Evolutionary conservation across 495 filamentous ascomycete species (phyloP).

Genomic region (Penicillium longicatenatum): DNA sequence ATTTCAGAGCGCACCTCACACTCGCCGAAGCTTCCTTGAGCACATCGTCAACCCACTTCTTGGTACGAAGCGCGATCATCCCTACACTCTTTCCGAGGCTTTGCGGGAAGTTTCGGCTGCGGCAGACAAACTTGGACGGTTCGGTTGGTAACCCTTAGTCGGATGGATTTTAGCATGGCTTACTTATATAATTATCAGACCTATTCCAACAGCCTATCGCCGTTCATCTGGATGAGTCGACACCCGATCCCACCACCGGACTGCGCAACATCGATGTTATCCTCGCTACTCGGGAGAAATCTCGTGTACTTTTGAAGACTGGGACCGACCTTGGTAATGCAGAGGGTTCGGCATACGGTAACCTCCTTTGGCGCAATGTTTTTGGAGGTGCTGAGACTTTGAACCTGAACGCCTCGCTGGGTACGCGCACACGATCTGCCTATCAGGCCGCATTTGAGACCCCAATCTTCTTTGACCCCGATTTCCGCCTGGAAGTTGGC

Average conservation of each 20-base stretch:
- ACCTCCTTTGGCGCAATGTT: slow-evolving; percentile 81
- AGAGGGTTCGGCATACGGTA: slow-evolving; percentile 89
- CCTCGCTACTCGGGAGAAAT: slow-evolving; percentile 74
- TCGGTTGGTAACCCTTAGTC: slow-evolving; percentile 59
- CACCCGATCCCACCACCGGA: slow-evolving; percentile 55
- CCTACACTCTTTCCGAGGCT: slow-evolving; percentile 77
- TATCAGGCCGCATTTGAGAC: slow-evolving; percentile 83
- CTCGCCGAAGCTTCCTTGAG: slow-evolving; percentile 76
- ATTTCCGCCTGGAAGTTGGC: slow-evolving; percentile 72
- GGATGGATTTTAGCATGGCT: not conserved
- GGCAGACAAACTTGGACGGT: slow-evolving; percentile 72
- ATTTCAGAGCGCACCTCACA: slow-evolving; percentile 75
- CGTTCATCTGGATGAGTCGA: slow-evolving; percentile 74
- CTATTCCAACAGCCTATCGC: slow-evolving; percentile 85
- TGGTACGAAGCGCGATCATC: slow-evolving; percentile 60
- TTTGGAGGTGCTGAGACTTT: slow-evolving; percentile 94
- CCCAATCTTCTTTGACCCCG: slow-evolving; percentile 79
- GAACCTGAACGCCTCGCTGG: slow-evolving; percentile 78
- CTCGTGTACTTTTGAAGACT: slow-evolving; percentile 78
- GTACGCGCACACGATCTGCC: slow-evolving; percentile 84
- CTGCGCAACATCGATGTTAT: slow-evolving; percentile 75
- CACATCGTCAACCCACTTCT: slow-evolving; percentile 77
- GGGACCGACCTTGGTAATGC: slow-evolving; percentile 90
- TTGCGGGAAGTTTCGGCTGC: slow-evolving; percentile 66
- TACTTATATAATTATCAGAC: slow-evolving; percentile 51